A percentile compares a stretch with the other conserved stretches of the same genome.
Conservation (phyloP, 164 flowering plant species). For the Cinnamomum chago region DNA sequence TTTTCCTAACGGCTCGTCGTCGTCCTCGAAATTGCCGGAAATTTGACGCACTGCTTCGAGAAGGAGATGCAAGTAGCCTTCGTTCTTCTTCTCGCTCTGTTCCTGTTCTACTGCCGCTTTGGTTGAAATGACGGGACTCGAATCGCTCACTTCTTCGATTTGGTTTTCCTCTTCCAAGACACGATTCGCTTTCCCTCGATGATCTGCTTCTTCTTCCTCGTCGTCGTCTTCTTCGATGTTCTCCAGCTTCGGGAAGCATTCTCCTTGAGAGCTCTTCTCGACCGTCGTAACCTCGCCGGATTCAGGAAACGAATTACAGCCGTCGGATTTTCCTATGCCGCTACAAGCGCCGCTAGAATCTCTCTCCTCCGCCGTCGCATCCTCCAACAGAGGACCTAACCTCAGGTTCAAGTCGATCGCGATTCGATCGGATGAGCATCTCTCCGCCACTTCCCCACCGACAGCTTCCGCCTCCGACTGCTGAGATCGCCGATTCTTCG, state of each 20-base stretch:
- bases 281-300: constrained; percentile 11
- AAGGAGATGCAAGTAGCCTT: constrained; percentile 29
- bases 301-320: constrained; percentile 7
- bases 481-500: constrained; percentile 3
- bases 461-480: background rate
- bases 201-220: constrained; percentile 23
- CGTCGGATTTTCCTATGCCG: constrained; percentile 15
- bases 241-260: constrained; percentile 17
- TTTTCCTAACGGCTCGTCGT: background rate
- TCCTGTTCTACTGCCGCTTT: background rate
- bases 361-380: background rate
- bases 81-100: constrained; percentile 6
- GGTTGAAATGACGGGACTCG: background rate
- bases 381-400: constrained; percentile 15
- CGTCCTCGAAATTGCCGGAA: constrained; percentile 25
- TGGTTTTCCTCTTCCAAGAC: constrained; percentile 5
- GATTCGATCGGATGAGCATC: constrained; percentile 13
- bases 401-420: constrained; percentile 37
- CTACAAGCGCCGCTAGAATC: constrained; percentile 21
- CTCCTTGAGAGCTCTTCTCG: constrained; percentile 23
- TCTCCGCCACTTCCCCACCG: constrained; percentile 2
- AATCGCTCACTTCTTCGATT: constrained; percentile 8
- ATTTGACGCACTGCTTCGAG: constrained; percentile 42
- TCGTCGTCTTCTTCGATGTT: constrained; percentile 2
- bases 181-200: constrained; percentile 1